Conservation (phyloP, 768 basidiomycete species). For the Boletus speciosus region DNA sequence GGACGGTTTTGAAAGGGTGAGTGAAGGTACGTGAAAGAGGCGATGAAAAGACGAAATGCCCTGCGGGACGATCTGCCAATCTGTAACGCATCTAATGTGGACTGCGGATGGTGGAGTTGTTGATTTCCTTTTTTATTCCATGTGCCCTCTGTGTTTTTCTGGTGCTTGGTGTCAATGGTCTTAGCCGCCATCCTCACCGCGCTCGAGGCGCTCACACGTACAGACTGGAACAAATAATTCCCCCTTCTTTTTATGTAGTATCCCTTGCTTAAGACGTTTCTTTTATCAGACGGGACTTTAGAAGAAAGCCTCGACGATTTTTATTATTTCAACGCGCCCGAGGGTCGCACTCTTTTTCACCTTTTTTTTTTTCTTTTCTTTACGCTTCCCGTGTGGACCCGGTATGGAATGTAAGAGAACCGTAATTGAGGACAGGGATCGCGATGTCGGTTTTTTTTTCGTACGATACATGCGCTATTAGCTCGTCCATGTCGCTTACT, state of each 20-base stretch:
- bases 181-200: background rate
- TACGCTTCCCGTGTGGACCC: too few species aligned
- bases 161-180: background rate
- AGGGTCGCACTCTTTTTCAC: background rate
- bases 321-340: background rate
- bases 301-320: background rate
- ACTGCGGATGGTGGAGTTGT: background rate
- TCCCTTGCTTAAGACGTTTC: background rate
- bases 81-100: background rate
- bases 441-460: too few species aligned
- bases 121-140: too few species aligned
- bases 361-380: background rate
- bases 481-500: too few species aligned
- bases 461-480: too few species aligned
- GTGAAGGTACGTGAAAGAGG: background rate
- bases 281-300: background rate
- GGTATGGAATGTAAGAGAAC: background rate
- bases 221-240: background rate
- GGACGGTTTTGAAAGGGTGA: slow-evolving; percentile 18
- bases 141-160: too few species aligned
- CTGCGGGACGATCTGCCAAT: background rate
- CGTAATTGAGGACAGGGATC: too few species aligned
- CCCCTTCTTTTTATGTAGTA: background rate
- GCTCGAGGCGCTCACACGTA: background rate
- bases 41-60: background rate